phyloP scores from a whole-genome alignment of 306 rosid species.

The Trichosanthes truncata region DNA sequence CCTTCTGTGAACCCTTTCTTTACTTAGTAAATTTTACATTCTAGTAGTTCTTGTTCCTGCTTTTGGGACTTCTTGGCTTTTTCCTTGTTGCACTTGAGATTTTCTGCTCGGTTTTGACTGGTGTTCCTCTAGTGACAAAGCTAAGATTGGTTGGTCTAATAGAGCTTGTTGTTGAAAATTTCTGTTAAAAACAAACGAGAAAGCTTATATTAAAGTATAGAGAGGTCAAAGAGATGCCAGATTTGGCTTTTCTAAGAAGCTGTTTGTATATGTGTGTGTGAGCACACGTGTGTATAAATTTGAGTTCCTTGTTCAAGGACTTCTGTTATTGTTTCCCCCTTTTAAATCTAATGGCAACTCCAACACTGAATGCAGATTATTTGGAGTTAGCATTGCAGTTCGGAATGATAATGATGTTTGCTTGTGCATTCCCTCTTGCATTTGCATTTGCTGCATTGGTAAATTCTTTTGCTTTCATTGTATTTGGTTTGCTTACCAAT shows the following conservation, averaged over 20 bases:
- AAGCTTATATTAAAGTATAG: neutral
- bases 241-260: neutral
- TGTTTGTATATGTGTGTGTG: neutral
- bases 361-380: slow-evolving; percentile 51
- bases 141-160: neutral
- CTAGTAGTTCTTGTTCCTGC: neutral
- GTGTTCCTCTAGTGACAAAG: neutral
- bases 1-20: neutral
- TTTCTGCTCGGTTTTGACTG: neutral
- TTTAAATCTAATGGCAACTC: slow-evolving; percentile 6
- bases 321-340: neutral
- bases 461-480: slow-evolving; percentile 14
- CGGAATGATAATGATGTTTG: slow-evolving; percentile 97
- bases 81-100: neutral
- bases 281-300: neutral
- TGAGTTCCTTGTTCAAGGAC: neutral
- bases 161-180: neutral
- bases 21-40: neutral
- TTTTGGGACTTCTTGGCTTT: neutral
- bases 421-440: slow-evolving; percentile 91
- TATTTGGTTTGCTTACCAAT: neutral
- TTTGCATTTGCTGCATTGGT: slow-evolving; percentile 86
- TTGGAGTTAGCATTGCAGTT: slow-evolving; percentile 94
- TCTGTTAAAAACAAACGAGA: neutral
- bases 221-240: neutral